Evolutionary conservation across 768 basidiomycete species (phyloP), one percentile per base, ranked within the genome.

Genomic region (Amyloporia xantha): DNA sequence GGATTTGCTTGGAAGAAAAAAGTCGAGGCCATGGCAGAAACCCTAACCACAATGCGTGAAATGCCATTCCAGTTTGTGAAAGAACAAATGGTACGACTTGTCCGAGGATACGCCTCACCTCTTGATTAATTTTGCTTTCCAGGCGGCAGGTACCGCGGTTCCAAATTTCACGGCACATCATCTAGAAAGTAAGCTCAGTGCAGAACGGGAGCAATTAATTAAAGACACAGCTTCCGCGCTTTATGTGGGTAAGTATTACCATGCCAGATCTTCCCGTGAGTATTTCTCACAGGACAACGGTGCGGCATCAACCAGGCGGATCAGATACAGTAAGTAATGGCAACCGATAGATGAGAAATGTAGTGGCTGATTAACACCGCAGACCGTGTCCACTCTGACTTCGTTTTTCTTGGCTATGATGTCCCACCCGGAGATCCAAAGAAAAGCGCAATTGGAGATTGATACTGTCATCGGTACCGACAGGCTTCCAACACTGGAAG

Each of bases 191-290:
- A 76, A 74, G 56, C 57, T 80, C 24, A 74, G 65, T 40, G 62
- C 66, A 3, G 77, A 82, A 50, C 81, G 84, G 51, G 82, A 84
- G 50, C 65, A 73, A 44, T 75, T 78, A 52, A 68, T 86, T 51
- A 86, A 82, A 60, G 84, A 83, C 79, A 77, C 81, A 33, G 71
- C 64, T 17, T 51, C 54, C 13, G 61, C 65, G 9, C 35, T 63
- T 27, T 57, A 59, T 20, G 48, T 54, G n/a, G 55, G 58, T 54
- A 23, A 24, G 52, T 21, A 4, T 7, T n/a, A 33, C 30, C 38
- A 9, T 3, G 7, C 26, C 21, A 25, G n/a, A n/a, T n/a, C n/a
- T n/a, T n/a, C n/a, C n/a, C n/a, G n/a, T n/a, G n/a, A n/a, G n/a
- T n/a, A n/a, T n/a, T n/a, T n/a, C n/a, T n/a, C n/a, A n/a, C n/a